These are phyloP conservation scores for Populus davidiana DNA, from an alignment of 345 rosid species.

Conservation along the genomic window DNA sequence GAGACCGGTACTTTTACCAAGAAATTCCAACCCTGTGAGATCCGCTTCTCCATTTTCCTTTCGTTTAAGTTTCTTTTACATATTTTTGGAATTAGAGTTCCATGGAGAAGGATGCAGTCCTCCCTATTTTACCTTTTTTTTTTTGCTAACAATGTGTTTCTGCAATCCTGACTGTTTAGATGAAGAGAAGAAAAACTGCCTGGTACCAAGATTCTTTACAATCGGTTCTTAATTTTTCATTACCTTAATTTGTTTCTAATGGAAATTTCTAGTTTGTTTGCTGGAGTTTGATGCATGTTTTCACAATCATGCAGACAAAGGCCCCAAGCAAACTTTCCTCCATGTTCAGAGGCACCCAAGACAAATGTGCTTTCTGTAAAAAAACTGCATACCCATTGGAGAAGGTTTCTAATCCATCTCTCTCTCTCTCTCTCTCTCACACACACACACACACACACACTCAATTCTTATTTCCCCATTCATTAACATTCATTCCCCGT, in stretches of 20 bases:
- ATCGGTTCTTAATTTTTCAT: background rate
- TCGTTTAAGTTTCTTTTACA: background rate
- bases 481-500: background rate
- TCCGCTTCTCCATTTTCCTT: background rate
- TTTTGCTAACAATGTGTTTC: background rate
- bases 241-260: background rate
- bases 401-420: constrained; percentile 32
- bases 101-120: background rate
- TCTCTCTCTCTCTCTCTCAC: background rate
- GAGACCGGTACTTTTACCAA: constrained; percentile 53
- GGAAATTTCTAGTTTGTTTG: background rate
- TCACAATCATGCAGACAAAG: constrained; percentile 26
- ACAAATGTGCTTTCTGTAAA: constrained; percentile 41
- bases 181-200: constrained; percentile 35
- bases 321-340: constrained; percentile 47
- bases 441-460: background rate
- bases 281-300: background rate
- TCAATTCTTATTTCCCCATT: background rate
- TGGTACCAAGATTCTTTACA: constrained; percentile 22
- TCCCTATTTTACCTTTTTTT: background rate
- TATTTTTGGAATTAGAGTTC: background rate
- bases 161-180: constrained; percentile 29
- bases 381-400: constrained; percentile 54
- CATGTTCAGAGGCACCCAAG: constrained; percentile 48
- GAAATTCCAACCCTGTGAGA: constrained; percentile 44